phyloP scores from a whole-genome alignment of 768 basidiomycete genomes.

The Termitomyces sp. region DNA sequence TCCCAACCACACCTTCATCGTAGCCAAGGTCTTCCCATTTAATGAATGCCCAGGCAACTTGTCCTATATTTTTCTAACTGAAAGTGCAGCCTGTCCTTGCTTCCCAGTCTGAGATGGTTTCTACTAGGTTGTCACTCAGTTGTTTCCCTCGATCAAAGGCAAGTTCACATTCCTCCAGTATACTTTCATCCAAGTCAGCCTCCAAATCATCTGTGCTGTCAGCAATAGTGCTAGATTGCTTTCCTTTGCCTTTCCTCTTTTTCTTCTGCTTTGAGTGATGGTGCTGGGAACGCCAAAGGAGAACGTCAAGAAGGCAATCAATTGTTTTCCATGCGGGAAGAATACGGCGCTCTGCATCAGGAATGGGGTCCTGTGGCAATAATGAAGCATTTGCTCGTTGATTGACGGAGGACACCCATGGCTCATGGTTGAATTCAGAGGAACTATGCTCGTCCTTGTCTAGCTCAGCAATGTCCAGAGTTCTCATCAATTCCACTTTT shows the following conservation, averaged over 20 bases:
- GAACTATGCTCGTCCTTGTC: slow-evolving; percentile 25
- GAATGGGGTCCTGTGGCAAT: slow-evolving; percentile 41
- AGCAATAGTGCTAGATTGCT: slow-evolving; percentile 13
- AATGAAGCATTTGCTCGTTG: slow-evolving; percentile 24
- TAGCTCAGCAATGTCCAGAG: slow-evolving; percentile 31
- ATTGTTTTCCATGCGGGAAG: slow-evolving; percentile 83
- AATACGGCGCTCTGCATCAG: slow-evolving; percentile 73
- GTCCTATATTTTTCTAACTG: slow-evolving; percentile 47
- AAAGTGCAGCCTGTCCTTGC: slow-evolving; percentile 39
- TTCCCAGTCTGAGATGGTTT: slow-evolving; percentile 68
- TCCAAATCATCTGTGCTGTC: slow-evolving; percentile 29
- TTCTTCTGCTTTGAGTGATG: slow-evolving; percentile 25
- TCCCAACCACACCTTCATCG: slow-evolving; percentile 62
- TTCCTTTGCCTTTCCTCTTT: slow-evolving; percentile 26
- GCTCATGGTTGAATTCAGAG: slow-evolving; percentile 44
- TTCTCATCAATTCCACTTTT: slow-evolving; percentile 63
- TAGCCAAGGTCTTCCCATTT: slow-evolving; percentile 97
- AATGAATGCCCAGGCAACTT: slow-evolving; percentile 79
- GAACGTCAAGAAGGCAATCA: slow-evolving; percentile 87
- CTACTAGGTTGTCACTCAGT: slow-evolving; percentile 51
- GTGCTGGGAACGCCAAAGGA: slow-evolving; percentile 52
- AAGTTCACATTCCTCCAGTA: slow-evolving; percentile 32
- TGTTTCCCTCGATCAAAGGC: slow-evolving; percentile 63
- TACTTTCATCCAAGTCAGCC: slow-evolving; percentile 27
- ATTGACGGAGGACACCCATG: slow-evolving; percentile 34